phyloP scores from a whole-genome alignment of 2,329 filamentous ascomycete genomes.

The Fusarium subglutinans region DNA sequence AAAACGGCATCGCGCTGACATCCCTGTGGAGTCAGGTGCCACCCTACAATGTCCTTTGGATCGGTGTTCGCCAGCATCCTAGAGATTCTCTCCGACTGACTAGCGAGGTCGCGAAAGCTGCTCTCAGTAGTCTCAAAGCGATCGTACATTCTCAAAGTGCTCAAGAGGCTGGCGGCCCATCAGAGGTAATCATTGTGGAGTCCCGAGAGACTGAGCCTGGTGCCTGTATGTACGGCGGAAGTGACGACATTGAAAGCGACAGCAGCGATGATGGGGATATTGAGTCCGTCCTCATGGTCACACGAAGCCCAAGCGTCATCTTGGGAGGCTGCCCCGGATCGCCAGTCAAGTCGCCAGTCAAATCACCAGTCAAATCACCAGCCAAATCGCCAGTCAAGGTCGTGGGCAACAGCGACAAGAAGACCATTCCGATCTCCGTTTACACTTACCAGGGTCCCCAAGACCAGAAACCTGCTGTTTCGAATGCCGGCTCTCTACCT shows the following conservation, averaged over 20 bases:
- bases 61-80: not conserved
- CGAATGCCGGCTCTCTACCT: too few relatives aligned
- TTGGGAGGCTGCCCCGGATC: not conserved
- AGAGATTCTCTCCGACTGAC: not conserved
- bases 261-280: not conserved
- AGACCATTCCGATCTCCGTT: not conserved
- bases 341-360: not conserved
- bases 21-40: not conserved
- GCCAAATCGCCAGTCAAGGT: not conserved
- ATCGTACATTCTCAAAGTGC: not conserved
- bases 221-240: not conserved
- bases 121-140: not conserved
- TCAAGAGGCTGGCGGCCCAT: not conserved
- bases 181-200: not conserved
- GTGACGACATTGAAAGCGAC: not conserved
- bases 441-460: not conserved
- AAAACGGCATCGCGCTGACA: not conserved
- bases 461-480: not conserved
- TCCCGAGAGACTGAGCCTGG: not conserved
- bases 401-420: not conserved
- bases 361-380: not conserved
- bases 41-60: not conserved
- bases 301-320: not conserved
- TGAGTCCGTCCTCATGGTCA: fast-evolving
- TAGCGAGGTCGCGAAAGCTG: fast-evolving